Evolutionary conservation across 2,329 filamentous ascomycete genomes (phyloP).

Genomic region (Verticillium nubilum): DNA sequence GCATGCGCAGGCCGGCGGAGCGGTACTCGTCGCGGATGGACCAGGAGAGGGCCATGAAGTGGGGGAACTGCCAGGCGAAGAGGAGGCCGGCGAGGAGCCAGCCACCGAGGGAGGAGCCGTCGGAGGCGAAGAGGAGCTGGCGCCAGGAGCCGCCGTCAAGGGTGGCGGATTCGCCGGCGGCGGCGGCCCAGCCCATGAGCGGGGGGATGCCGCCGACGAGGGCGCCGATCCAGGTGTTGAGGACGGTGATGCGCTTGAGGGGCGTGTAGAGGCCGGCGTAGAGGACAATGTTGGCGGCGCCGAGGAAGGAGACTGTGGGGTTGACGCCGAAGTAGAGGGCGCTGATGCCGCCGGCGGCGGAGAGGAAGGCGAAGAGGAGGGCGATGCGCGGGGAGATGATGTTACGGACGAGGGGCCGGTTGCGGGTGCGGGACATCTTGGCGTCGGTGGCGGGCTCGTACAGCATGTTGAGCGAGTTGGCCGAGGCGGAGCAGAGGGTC

Average conservation of each 20-base stretch:
- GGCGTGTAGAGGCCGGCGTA: constrained; percentile 94
- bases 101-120: constrained; percentile 64
- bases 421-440: constrained; percentile 88
- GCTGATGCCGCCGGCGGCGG: constrained; percentile 63
- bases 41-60: constrained; percentile 94
- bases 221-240: constrained; percentile 95
- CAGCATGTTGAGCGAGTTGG: constrained; percentile 96
- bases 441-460: constrained; percentile 89
- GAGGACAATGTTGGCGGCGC: constrained; percentile 76
- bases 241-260: constrained; percentile 75
- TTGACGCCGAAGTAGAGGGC: constrained; percentile 88
- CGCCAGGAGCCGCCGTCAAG: constrained; percentile 64
- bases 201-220: constrained; percentile 91
- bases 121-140: constrained; percentile 65
- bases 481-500: constrained; percentile 80
- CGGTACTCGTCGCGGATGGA: constrained; percentile 86
- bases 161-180: constrained; percentile 80
- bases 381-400: constrained; percentile 70
- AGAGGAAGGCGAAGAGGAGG: constrained; percentile 70
- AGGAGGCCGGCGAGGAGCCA: constrained; percentile 83
- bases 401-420: constrained; percentile 78
- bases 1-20: constrained; percentile 61
- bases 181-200: constrained; percentile 96
- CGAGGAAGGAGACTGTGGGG: constrained; percentile 83
- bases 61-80: constrained; percentile 96